Evolutionary conservation across 2,329 filamentous ascomycete species (phyloP), one percentile per base, ranked within the genome.

Genomic region (Cladophialophora bantiana): DNA sequence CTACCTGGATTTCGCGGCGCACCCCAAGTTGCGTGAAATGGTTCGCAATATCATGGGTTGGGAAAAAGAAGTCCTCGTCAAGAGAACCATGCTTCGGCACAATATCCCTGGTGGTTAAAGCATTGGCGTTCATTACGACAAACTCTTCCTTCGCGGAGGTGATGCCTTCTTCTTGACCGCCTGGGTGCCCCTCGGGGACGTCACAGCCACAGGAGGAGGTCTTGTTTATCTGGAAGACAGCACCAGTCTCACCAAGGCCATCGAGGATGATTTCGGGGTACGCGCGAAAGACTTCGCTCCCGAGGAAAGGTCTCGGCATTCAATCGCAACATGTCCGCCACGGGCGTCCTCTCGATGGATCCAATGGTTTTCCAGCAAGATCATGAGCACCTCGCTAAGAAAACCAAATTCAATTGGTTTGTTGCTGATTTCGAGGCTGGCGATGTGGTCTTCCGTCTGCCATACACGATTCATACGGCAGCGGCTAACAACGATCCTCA

Each of bases 391-490:
- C 20, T 66, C 7, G 56, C 58, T 7, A 42, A 53, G 34, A 62
- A 66, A 59, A 35, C 53, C 15, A 52, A 34, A 7, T 62, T 57
- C n/a, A 68, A 68, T 20, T 80, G 77, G 78, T 65, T 80, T 13
- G 72, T 76, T 4, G 74, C 74, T 1, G 70, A 75, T 62, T 80
- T 79, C 68, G 78, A 80, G 68, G 77, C 77, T 3, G 78, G 77
- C 2, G 78, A 80, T 73, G 77, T 79, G 7, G 77, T 80, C 5
- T 80, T 84, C 58, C 82, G 83, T 71, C 77, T 80, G 64, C 77
- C 80, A 9, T 81, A 78, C 68, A 76, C 77, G 67, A 77, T 82
- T n/a, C 78, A 83, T 72, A 77, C 75, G 0, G 76, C 75, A 26
- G 74, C 75, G 7, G 77, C 75, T 65, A 82, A 82, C 70, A 76